phyloP scores from a whole-genome alignment of 2,329 filamentous ascomycete genomes.

The Ophiocordyceps polyrhachis-furcata region DNA sequence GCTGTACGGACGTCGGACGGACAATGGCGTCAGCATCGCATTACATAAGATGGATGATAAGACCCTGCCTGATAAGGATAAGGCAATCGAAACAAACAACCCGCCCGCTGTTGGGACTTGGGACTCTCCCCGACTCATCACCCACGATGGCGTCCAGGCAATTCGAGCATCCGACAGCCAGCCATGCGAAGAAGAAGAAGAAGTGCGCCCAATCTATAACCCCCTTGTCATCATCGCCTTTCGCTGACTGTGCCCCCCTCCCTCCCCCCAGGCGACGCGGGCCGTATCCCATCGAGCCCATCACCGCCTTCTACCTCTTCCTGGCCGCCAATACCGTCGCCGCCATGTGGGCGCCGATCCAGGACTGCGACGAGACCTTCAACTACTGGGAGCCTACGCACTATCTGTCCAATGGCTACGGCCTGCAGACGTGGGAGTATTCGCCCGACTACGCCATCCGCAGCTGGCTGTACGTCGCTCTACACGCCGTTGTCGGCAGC shows the following conservation, averaged over 20 bases:
- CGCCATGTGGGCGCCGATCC: conserved; percentile 72
- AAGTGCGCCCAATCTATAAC: conserved; percentile 2
- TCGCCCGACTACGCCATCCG: conserved; percentile 87
- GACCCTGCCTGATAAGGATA: no score
- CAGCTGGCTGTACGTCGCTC: conserved; percentile 75
- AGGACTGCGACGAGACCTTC: conserved; percentile 97
- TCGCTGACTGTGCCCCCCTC: neutral
- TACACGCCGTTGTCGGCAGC: conserved; percentile 60
- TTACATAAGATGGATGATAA: no score
- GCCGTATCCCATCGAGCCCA: conserved; percentile 48
- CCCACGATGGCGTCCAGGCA: conserved; percentile 6
- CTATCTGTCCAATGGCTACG: conserved; percentile 82
- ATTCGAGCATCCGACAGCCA: conserved; percentile 29
- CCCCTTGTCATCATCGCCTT: neutral
- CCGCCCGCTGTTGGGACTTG: no score
- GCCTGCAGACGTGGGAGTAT: conserved; percentile 97
- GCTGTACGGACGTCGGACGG: no score
- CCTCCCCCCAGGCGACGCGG: conserved; percentile 23
- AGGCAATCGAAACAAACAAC: no score
- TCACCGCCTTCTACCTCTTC: conserved; percentile 66
- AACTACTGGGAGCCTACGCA: conserved; percentile 98
- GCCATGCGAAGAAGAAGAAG: conserved; percentile 36
- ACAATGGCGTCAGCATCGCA: no score
- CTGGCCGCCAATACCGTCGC: conserved; percentile 55
- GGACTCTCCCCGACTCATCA: neutral